phyloP scores from a whole-genome alignment of 2,329 filamentous ascomycete species.

The Diaporthe aspalathi region DNA sequence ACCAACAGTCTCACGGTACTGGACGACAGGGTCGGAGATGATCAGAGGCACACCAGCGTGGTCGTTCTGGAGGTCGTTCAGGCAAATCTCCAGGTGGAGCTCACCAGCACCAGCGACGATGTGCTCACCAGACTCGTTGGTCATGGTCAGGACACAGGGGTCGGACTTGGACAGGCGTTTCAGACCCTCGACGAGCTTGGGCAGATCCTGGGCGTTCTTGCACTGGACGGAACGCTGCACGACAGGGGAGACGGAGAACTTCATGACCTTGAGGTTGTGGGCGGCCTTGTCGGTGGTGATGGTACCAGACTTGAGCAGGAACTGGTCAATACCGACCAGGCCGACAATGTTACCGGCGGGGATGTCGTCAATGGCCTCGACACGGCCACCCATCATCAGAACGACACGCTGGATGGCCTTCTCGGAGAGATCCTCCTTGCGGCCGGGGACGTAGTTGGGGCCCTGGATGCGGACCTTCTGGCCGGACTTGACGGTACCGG shows the following conservation, averaged over 20 bases:
- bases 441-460: conserved; percentile 97
- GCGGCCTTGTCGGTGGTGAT: conserved; percentile 96
- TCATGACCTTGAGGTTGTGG: conserved; percentile 99
- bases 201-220: conserved; percentile 99
- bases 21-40: conserved; percentile 97
- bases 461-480: conserved; percentile 99
- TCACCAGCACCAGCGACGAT: conserved; percentile 99
- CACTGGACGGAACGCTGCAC: conserved; percentile 98
- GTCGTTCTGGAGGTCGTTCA: conserved; percentile 99
- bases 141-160: conserved; percentile 93
- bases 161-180: conserved; percentile 99
- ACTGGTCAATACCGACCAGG: conserved; percentile 99
- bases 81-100: conserved; percentile 99
- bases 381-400: conserved; percentile 99
- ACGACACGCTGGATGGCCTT: conserved; percentile 99
- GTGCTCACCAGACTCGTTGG: conserved; percentile 96
- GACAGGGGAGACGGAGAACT: conserved; percentile 99
- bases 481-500: conserved; percentile 96
- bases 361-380: conserved; percentile 98
- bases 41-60: conserved; percentile 98
- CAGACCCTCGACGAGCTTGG: conserved; percentile 99
- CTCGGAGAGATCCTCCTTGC: conserved; percentile 99
- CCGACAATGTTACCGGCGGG: conserved; percentile 99
- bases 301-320: conserved; percentile 99
- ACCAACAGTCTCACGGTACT: conserved; percentile 96